Conservation (phyloP, 257 asterid species). For the Solanum lycopersicoides region DNA sequence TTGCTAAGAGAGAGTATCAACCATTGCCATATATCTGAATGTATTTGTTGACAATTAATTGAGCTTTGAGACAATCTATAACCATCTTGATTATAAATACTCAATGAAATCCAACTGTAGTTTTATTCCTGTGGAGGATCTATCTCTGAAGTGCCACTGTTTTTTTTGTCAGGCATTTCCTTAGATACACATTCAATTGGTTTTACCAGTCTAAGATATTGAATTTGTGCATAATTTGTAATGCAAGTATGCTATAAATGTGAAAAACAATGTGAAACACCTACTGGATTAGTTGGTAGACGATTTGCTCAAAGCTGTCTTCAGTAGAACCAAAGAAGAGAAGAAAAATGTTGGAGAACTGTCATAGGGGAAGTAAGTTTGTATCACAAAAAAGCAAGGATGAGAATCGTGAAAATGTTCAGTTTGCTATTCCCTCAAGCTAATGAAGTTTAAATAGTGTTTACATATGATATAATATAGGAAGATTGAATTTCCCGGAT, state of each 20-base stretch:
- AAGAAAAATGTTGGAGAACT: not conserved
- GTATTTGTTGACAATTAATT: not conserved
- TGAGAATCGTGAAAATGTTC: not conserved
- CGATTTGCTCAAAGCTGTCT: not conserved
- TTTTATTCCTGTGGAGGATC: not conserved
- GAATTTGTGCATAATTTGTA: not conserved
- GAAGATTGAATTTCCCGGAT: not conserved
- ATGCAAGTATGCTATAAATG: not conserved
- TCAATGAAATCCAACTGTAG: not conserved
- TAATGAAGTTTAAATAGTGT: not conserved
- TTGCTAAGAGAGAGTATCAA: not conserved
- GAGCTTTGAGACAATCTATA: not conserved
- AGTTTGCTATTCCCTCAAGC: not conserved
- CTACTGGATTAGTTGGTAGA: not conserved
- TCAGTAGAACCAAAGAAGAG: not conserved
- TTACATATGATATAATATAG: not conserved
- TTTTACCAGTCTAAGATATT: not conserved
- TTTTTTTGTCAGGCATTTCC: not conserved
- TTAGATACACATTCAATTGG: not conserved
- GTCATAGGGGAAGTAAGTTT: not conserved
- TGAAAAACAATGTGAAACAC: not conserved
- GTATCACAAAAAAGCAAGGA: not conserved
- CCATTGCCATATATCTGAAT: not conserved
- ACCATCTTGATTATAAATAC: not conserved
- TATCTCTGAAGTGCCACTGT: not conserved